Percentiles rank a stretch among this genome's conserved stretches.
Conservation (phyloP, 2,329 filamentous ascomycete genomes). For the Lasiodiplodia hormozganensis region DNA sequence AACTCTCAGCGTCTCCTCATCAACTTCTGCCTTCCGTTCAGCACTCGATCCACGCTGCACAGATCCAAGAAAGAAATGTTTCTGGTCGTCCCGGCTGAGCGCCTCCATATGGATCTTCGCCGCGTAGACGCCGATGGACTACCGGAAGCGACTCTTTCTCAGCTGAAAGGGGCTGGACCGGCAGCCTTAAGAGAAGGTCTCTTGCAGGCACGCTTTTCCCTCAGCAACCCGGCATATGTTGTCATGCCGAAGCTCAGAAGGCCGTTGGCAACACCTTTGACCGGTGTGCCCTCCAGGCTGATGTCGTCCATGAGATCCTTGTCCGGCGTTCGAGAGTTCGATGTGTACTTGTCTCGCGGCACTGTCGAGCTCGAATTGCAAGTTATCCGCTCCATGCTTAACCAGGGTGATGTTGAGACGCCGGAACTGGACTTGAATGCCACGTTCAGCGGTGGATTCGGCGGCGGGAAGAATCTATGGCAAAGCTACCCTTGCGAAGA, state of each 20-base stretch:
- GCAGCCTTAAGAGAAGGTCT: not conserved
- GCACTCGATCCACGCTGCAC: slow-evolving; percentile 3
- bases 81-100: slow-evolving; percentile 5
- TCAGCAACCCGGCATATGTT: slow-evolving; percentile 5
- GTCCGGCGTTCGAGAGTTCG: not conserved
- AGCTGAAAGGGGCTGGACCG: not conserved
- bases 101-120: not conserved
- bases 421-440: slow-evolving; percentile 3
- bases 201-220: slow-evolving; percentile 9
- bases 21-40: not conserved
- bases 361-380: slow-evolving; percentile 2
- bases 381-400: not conserved
- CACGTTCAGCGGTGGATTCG: not conserved
- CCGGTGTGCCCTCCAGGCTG: slow-evolving; percentile 2
- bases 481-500: slow-evolving; percentile 10
- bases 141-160: not conserved
- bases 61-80: slow-evolving; percentile 8
- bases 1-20: slow-evolving; percentile 9
- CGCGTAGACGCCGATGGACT: not conserved
- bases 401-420: not conserved
- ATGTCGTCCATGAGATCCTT: slow-evolving; percentile 4
- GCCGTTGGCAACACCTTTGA: slow-evolving; percentile 17
- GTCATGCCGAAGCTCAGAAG: slow-evolving; percentile 12
- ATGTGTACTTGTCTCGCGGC: slow-evolving; percentile 6
- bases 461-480: slow-evolving; percentile 14